Evolutionary conservation across 179 eudicot species (phyloP).

Genomic region (Spinacia oleracea): DNA sequence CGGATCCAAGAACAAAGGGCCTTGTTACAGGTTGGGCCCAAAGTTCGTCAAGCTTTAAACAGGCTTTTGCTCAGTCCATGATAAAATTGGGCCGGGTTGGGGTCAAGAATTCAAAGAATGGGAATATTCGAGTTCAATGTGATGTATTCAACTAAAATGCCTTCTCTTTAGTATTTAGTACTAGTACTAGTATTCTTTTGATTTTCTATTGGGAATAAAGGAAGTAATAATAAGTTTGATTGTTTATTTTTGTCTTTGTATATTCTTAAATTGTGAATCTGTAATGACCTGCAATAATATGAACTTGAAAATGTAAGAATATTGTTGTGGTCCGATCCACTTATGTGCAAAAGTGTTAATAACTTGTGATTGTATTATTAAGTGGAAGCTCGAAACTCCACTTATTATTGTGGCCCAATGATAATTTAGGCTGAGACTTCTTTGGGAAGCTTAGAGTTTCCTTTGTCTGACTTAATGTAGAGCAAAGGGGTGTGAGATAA

Average conservation of each 20-base stretch:
- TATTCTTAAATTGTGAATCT: not conserved
- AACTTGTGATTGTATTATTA: too few species aligned
- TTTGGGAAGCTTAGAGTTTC: too few species aligned
- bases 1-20: slow-evolving; percentile 57
- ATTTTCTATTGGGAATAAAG: not conserved
- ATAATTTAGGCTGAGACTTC: too few species aligned
- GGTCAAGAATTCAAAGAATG: slow-evolving; percentile 60
- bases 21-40: slow-evolving; percentile 58
- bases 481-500: too few species aligned
- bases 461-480: too few species aligned
- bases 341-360: too few species aligned
- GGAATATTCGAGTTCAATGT: slow-evolving; percentile 70
- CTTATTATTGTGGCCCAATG: too few species aligned
- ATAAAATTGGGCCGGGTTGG: slow-evolving; percentile 86
- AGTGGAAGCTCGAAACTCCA: too few species aligned
- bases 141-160: slow-evolving; percentile 59
- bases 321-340: too few species aligned
- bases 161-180: not conserved
- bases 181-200: not conserved
- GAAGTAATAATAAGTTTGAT: not conserved
- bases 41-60: slow-evolving; percentile 38
- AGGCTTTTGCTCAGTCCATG: slow-evolving; percentile 57
- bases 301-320: too few species aligned
- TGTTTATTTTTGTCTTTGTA: not conserved
- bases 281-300: not conserved